Evolutionary conservation across 2,329 filamentous ascomycete genomes (phyloP), one percentile per base, ranked within the genome.

Genomic region (Drechslerella coelobrocha): DNA sequence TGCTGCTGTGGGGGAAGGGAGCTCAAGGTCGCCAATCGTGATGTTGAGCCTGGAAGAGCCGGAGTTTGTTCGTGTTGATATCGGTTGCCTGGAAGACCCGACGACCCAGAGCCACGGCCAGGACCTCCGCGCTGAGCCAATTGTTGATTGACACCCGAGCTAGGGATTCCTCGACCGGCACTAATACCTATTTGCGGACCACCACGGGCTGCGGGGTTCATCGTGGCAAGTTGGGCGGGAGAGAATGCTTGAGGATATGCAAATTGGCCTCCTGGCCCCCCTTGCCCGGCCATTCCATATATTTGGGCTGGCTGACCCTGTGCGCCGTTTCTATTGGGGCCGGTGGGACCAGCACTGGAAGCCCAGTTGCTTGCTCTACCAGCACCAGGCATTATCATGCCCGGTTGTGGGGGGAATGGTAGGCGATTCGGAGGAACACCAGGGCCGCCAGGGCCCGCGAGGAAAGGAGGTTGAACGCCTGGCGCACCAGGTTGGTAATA

Each of bases 231-330:
- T 34, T 65, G 68, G 7, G 39, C 68, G 34, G 65, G 68, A 23
- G 61, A 53, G 34, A 72, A 65, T 4, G 60, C 60, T 31, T 72
- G 68, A 2, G 60, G 24, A 17, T 72, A 72, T 48, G 60, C 68
- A 26, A 65, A 72, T 59, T 72, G 68, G 17, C 53, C 48, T 61
- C 81, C 82, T 43, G 82, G 82, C 53, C 81, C 82, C 74, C 84
- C 84, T 80, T 92, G 89, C 73, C 86, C 85, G 55, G 89, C 88
- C 77, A 94, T 84, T 75, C 86, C 87, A 81, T 95, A 97, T 82
- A 92, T 88, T 83, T 88, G 90, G 73, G 91, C 90, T 2, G 61
- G 50, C 68, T 91, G 91, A 75, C 97, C 86, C 81, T 94, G 92
- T 76, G 89, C 89, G 74, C 88, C 91, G 74, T 92, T 92, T 79